Conservation (phyloP, 371 early-diverging fungal species). For the Encephalitozoon cuniculi region DNA sequence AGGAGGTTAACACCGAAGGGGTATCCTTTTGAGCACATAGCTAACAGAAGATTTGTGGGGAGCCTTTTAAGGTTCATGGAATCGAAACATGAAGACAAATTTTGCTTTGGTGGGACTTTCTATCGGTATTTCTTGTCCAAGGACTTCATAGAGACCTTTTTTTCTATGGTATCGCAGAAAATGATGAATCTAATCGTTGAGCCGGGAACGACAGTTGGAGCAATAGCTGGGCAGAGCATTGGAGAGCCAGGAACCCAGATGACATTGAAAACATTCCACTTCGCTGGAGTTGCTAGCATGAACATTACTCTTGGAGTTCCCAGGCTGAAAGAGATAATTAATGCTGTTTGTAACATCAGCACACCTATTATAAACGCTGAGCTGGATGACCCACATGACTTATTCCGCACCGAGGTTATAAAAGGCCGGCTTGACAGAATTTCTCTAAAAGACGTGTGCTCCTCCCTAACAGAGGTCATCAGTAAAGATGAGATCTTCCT, state of each 20-base stretch:
- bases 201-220: conserved; percentile 73
- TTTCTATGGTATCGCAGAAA: neutral
- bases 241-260: conserved; percentile 99
- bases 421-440: conserved; percentile 85
- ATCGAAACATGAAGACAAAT: neutral
- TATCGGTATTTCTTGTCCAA: neutral
- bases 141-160: conserved; percentile 1
- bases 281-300: conserved; percentile 97
- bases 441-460: conserved; percentile 67
- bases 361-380: conserved; percentile 83
- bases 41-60: conserved; percentile 1
- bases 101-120: neutral
- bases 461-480: neutral
- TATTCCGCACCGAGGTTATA: conserved; percentile 64
- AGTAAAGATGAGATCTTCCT: conserved; percentile 11
- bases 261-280: conserved; percentile 99
- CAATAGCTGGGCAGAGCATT: conserved; percentile 90
- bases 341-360: conserved; percentile 66
- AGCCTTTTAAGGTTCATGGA: neutral
- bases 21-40: neutral
- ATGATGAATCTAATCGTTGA: conserved; percentile 64
- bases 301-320: conserved; percentile 98
- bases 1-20: neutral
- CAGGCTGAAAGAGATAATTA: conserved; percentile 86
- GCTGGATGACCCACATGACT: conserved; percentile 52